These are phyloP conservation scores for Saprolegnia diclina DNA, from an alignment of 352 stramenopile species.

Conservation along the genomic window DNA sequence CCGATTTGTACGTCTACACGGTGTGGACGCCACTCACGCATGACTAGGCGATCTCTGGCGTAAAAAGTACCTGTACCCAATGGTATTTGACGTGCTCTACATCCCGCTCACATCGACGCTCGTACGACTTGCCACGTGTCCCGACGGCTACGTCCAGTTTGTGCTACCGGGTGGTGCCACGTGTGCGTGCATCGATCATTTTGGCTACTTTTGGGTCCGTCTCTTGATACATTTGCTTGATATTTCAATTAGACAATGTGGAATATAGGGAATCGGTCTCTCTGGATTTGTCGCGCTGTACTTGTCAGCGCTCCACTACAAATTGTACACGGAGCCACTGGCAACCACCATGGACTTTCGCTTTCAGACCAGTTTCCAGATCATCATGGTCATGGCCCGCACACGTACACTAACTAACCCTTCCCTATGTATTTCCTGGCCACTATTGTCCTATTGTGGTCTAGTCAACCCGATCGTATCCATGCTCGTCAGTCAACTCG, in stretches of 20 bases:
- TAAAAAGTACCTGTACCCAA: slow-evolving; percentile 17
- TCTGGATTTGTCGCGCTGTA: slow-evolving; percentile 10
- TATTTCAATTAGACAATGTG: too few species aligned
- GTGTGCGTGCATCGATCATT: slow-evolving; percentile 17
- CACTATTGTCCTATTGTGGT: neutral
- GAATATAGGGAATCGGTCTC: slow-evolving; percentile 16
- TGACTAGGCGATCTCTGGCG: neutral
- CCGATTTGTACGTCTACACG: neutral
- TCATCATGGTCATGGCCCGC: slow-evolving; percentile 27
- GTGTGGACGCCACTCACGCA: neutral
- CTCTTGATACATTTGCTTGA: too few species aligned
- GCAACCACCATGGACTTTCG: slow-evolving; percentile 27
- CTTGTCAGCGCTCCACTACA: slow-evolving; percentile 16
- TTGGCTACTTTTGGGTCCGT: slow-evolving; percentile 24
- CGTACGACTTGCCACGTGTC: slow-evolving; percentile 20
- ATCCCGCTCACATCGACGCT: slow-evolving; percentile 14
- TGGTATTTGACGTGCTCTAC: slow-evolving; percentile 20
- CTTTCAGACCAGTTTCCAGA: slow-evolving; percentile 24
- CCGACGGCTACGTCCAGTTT: slow-evolving; percentile 17
- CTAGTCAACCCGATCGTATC: slow-evolving; percentile 21
- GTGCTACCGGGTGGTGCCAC: slow-evolving; percentile 2
- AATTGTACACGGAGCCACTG: slow-evolving; percentile 25
- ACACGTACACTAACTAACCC: slow-evolving; percentile 8
- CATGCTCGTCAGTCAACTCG: slow-evolving; percentile 11
- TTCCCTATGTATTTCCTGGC: slow-evolving; percentile 9